These are phyloP conservation scores for Medicago lupulina DNA, from an alignment of 306 rosid genomes.

Conservation along the genomic window DNA sequence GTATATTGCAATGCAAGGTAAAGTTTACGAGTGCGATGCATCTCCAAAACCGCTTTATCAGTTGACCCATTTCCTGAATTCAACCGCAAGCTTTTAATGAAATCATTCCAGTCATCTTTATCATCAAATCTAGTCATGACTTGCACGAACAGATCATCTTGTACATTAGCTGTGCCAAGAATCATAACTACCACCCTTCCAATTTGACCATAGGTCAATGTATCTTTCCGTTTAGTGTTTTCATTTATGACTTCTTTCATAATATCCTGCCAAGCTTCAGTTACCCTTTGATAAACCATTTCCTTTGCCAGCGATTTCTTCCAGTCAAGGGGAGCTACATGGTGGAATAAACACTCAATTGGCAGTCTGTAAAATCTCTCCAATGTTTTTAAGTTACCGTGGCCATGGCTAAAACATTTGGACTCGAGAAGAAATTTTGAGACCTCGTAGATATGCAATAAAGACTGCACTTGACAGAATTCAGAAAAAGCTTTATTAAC, in stretches of 20 bases:
- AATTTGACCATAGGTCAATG: slow-evolving; percentile 52
- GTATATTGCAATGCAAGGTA: slow-evolving; percentile 50
- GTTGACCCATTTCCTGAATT: slow-evolving; percentile 18
- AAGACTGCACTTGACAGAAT: slow-evolving; percentile 43
- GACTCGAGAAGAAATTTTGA: slow-evolving; percentile 55
- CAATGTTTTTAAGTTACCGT: slow-evolving; percentile 25
- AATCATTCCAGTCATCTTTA: slow-evolving; percentile 52
- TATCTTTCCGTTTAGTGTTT: slow-evolving; percentile 8
- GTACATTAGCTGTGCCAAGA: slow-evolving; percentile 52
- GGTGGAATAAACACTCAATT: slow-evolving; percentile 22
- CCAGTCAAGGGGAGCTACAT: slow-evolving; percentile 57
- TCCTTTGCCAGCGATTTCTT: slow-evolving; percentile 40
- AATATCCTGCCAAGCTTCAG: slow-evolving; percentile 43
- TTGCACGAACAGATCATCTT: slow-evolving; percentile 27
- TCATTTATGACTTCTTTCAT: slow-evolving; percentile 44
- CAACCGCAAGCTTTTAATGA: slow-evolving; percentile 44
- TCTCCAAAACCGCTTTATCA: slow-evolving; percentile 1
- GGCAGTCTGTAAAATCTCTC: slow-evolving; percentile 37
- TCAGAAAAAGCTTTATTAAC: slow-evolving; percentile 19
- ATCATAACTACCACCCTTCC: slow-evolving; percentile 57
- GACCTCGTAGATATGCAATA: slow-evolving; percentile 55
- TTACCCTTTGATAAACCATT: slow-evolving; percentile 53
- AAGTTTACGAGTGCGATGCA: slow-evolving; percentile 22
- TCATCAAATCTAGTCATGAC: slow-evolving; percentile 37
- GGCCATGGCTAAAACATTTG: slow-evolving; percentile 28